Evolutionary conservation across 2,329 filamentous ascomycete genomes (phyloP).

Genomic region (Diaporthe eres): DNA sequence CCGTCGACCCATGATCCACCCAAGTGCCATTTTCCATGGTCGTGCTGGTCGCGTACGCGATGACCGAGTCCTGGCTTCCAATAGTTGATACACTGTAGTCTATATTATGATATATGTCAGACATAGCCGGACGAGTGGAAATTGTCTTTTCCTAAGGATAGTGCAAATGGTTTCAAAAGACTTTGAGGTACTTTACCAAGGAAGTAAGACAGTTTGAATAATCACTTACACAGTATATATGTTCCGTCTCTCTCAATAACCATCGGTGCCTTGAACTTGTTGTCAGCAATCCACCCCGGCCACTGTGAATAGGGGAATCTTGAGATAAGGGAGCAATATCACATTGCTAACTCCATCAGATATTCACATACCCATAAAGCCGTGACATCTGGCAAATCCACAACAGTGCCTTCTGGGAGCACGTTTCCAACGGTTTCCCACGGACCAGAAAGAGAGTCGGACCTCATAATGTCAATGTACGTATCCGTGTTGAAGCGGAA

Average conservation of each 20-base stretch:
- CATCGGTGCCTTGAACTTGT: constrained; percentile 70
- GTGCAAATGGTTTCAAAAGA: too few relatives aligned
- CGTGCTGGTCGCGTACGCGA: constrained; percentile 65
- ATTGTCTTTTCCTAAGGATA: neutral
- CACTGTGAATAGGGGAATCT: neutral
- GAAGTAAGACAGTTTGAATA: too few relatives aligned
- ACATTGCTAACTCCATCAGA: neutral
- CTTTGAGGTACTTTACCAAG: too few relatives aligned
- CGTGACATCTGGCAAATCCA: constrained; percentile 29
- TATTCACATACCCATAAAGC: constrained; percentile 35
- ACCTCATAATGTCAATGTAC: constrained; percentile 53
- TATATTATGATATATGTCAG: neutral
- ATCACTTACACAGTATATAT: constrained; percentile 68
- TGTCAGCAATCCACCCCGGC: neutral
- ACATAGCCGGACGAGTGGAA: neutral
- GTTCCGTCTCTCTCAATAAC: constrained; percentile 67
- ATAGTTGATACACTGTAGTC: constrained; percentile 75
- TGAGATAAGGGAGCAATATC: neutral
- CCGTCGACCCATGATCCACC: constrained; percentile 66
- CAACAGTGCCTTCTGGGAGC: constrained; percentile 30
- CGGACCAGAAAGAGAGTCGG: constrained; percentile 26
- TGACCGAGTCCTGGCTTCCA: constrained; percentile 72
- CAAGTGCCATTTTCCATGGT: constrained; percentile 56
- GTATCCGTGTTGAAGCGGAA: constrained; percentile 56
- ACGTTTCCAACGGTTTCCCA: constrained; percentile 39